phyloP scores from a whole-genome alignment of 2,329 filamentous ascomycete species.

The Zymoseptoria brevis region DNA sequence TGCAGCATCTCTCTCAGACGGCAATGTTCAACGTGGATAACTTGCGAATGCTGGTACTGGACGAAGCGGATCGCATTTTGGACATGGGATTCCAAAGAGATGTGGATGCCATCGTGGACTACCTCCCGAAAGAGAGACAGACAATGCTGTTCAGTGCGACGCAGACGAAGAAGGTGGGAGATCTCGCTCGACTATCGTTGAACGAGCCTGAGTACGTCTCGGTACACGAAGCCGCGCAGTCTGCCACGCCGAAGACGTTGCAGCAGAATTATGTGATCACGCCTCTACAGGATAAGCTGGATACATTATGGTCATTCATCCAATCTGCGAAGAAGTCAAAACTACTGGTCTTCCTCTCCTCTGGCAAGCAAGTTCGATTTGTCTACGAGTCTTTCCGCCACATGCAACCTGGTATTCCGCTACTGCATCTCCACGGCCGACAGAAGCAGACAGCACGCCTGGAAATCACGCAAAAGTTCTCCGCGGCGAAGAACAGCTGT shows the following conservation, averaged over 20 bases:
- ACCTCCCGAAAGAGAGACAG: conserved; percentile 76
- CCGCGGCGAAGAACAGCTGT: conserved; percentile 71
- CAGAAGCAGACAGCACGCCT: conserved; percentile 86
- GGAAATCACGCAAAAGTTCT: conserved; percentile 80
- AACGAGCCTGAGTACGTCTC: conserved; percentile 91
- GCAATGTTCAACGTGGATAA: conserved; percentile 84
- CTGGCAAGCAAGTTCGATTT: conserved; percentile 92
- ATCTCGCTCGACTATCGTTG: conserved; percentile 79
- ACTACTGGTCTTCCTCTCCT: conserved; percentile 90
- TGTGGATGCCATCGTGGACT: conserved; percentile 87
- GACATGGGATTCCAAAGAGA: conserved; percentile 93
- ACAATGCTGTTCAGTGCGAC: conserved; percentile 94
- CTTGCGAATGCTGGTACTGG: conserved; percentile 83
- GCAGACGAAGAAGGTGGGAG: conserved; percentile 88
- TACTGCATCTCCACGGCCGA: conserved; percentile 86
- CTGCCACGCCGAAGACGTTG: conserved; percentile 73
- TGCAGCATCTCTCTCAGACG: conserved; percentile 94
- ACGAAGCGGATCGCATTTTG: conserved; percentile 93
- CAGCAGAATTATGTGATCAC: conserved; percentile 89
- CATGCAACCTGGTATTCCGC: conserved; percentile 84
- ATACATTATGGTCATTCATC: conserved; percentile 89
- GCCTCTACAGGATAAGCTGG: conserved; percentile 77
- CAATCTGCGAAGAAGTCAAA: conserved; percentile 86
- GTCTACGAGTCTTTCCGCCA: conserved; percentile 90
- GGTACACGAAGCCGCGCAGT: conserved; percentile 73